Percentiles rank a stretch among this genome's conserved stretches.
phyloP scores from a whole-genome alignment of 1,284 basidiomycete genomes.

The Vanrija humicola region DNA sequence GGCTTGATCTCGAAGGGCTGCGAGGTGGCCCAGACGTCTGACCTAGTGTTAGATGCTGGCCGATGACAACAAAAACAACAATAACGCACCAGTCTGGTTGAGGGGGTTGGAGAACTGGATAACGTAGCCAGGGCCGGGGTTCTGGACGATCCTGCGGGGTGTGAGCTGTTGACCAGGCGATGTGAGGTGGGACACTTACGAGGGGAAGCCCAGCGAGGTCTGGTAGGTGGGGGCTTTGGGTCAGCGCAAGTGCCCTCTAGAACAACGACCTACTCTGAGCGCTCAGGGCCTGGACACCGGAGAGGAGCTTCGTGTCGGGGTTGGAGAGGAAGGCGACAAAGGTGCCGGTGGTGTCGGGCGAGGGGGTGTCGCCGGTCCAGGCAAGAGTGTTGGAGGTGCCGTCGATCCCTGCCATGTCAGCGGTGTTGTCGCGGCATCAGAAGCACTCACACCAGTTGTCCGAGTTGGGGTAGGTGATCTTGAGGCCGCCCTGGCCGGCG shows the following conservation, averaged over 20 bases:
- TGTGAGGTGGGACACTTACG: neutral
- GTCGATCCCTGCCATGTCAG: slow-evolving; percentile 31
- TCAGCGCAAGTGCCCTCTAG: neutral
- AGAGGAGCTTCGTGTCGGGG: slow-evolving; percentile 18
- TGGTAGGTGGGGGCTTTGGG: slow-evolving; percentile 1
- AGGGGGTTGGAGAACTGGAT: slow-evolving; percentile 58
- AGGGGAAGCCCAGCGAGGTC: neutral
- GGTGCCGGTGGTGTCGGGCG: slow-evolving; percentile 37
- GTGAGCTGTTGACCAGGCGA: neutral
- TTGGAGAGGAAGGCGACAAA: neutral
- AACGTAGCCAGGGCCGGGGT: slow-evolving; percentile 53
- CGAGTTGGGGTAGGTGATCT: slow-evolving; percentile 6
- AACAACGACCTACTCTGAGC: too few species aligned
- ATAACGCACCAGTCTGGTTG: slow-evolving; percentile 58
- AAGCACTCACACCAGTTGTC: slow-evolving; percentile 8
- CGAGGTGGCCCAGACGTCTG: slow-evolving; percentile 61
- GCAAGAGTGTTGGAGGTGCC: slow-evolving; percentile 34
- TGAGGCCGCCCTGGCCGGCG: neutral
- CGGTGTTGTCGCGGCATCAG: neutral
- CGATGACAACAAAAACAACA: neutral
- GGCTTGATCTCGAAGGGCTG: slow-evolving; percentile 65
- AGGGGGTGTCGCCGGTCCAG: slow-evolving; percentile 27
- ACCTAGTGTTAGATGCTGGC: neutral
- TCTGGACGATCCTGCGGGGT: neutral
- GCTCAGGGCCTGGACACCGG: neutral